Base-by-base conservation (phyloP, 495 filamentous ascomycete genomes). In the Hapsidospora chrysogenum region DNA sequence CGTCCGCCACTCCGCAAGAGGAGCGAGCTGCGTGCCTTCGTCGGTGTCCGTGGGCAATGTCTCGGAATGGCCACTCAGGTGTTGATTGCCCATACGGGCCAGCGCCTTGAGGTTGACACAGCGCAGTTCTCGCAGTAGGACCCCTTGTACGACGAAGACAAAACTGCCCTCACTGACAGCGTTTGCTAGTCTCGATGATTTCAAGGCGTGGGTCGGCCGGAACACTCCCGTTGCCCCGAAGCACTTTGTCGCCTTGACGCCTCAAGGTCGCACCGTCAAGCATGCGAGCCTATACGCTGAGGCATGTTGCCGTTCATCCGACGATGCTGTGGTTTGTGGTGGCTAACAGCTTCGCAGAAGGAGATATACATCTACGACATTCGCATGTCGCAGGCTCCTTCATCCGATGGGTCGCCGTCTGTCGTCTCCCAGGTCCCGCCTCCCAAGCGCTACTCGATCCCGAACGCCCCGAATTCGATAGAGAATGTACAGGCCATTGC, bases 321-420 rank as follows among this genome's bases (percentile, higher is more conserved):
- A n/a, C n/a, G n/a, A 72, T 33, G 70, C 68, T 7, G 85, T 93
- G 69, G 83, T 85, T 63, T 14, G 68, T 49, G 23, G 3, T 17
- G 9, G n/a, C 46, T 49, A 28, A 42, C 36, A 3, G 17, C 34
- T 23, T n/a, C 29, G 22, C 41, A 92, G 80, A 78, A 69, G 39
- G 84, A 93, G 50, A 74, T 95, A 40, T 92, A 81, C 45, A 70
- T 93, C 22, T 95, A 87, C 51, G 80, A 89, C 53, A 70, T 75
- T 35, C 71, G 75, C 42, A 70, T 74, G 46, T 68, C 76, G 17
- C 59, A 70, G 13, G 44, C 60, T 13, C 56, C 60, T 22, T 55
- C 60, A 30, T 42, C 54, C 29, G 48, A 48, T 21, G 43, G 56
- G 40, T 44, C 52, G 13, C 45, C 55, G 31, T 33, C 50, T 30